Evolutionary conservation across 2,329 filamentous ascomycete genomes (phyloP), one percentile per base, ranked within the genome.

Genomic region (Colletotrichum echinochloae): DNA sequence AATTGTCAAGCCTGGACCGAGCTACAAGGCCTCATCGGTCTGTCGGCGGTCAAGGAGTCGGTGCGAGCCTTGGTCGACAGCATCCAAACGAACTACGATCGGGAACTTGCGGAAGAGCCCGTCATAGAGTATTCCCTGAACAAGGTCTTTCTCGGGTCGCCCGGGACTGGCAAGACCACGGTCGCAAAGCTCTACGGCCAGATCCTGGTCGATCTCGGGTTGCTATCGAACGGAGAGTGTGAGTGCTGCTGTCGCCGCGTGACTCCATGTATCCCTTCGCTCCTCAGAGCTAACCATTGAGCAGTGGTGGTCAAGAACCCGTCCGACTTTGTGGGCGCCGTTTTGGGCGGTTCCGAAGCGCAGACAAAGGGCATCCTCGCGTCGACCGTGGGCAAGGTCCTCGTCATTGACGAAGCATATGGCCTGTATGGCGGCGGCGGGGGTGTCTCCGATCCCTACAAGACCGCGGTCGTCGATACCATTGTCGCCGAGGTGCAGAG

Each of bases 391-490:
- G 93, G 93, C 0, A 95, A 95, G 73, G 91, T 95, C 0, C 84
- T 95, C 0, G 88, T 95, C 18, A 94, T 95, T 3, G 93, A 95
- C 72, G 93, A 96, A 76, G 92, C 92, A 0, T 95, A 95, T 73
- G 89, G 89, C 41, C 83, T 95, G 0, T 87, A 84, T 55, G 78
- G 80, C 1, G 82, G 81, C 0, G 77, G 78, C 2, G 48, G 62
- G 14, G 35, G n/a, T 3, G 6, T 16, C 26, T 52, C 65, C 26
- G 81, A 82, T 18, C 77, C 80, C 0, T 94, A 81, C 80, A 91
- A 88, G 76, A 86, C 83, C 0, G 90, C 89, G 0, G 90, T 93
- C 1, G 84, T 94, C 3, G 92, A 94, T 74, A 94, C 91, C 0
- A 89, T 94, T 16, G 92, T 94, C 0, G 90, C 91, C 0, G 90